Evolutionary conservation across 2,329 filamentous ascomycete species (phyloP).

Genomic region (Aureobasidium namibiae): DNA sequence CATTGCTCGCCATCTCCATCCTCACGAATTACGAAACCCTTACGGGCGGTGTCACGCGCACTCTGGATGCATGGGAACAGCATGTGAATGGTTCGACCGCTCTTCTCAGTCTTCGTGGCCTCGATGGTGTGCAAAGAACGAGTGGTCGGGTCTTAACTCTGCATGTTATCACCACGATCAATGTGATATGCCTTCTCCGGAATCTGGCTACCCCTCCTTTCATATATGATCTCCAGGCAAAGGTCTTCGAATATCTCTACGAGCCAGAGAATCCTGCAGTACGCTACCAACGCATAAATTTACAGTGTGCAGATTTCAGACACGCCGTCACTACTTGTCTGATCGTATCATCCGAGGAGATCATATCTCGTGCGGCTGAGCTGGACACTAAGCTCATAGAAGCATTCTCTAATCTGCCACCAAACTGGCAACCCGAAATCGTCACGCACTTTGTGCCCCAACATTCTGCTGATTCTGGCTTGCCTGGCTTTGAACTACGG

Average conservation of each 20-base stretch:
- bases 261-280: neutral
- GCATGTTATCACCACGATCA: neutral
- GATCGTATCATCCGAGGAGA: neutral
- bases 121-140: neutral
- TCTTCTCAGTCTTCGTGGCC: neutral
- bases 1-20: neutral
- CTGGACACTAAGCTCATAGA: neutral
- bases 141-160: neutral
- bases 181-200: neutral
- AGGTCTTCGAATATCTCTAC: neutral
- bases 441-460: neutral
- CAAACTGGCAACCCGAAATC: neutral
- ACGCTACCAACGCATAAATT: neutral
- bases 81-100: slow-evolving; percentile 7
- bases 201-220: neutral
- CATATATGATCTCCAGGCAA: neutral
- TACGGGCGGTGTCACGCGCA: neutral
- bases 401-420: neutral
- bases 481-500: neutral
- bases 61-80: slow-evolving; percentile 4
- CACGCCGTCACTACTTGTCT: neutral
- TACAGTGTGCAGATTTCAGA: neutral
- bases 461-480: neutral
- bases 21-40: slow-evolving; percentile 10
- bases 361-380: neutral